Percentiles rank a stretch among this genome's conserved stretches.
Evolutionary conservation across 192 early-diverging fungal species (phyloP).

Genomic region (Dissophora globulifera): DNA sequence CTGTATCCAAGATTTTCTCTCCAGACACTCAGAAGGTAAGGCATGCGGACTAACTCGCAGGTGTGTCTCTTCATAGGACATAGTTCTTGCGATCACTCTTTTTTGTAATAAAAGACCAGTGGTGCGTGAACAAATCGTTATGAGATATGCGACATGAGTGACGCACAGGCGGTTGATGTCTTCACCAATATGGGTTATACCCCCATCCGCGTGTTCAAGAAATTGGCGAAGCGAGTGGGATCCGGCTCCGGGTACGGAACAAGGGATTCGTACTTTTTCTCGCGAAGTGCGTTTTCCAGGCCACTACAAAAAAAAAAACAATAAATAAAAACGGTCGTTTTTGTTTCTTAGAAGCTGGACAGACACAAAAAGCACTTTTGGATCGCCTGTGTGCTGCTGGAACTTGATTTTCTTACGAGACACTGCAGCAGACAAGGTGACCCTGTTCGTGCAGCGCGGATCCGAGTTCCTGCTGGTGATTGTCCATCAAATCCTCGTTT

Average conservation of each 20-base stretch:
- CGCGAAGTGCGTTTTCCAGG: slow-evolving; percentile 27
- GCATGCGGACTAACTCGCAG: no score
- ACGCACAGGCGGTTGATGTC: no score
- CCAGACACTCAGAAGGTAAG: no score
- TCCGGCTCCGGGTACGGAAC: slow-evolving; percentile 48
- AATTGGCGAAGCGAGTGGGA: slow-evolving; percentile 36
- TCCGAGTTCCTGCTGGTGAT: slow-evolving; percentile 91
- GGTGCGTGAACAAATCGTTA: no score
- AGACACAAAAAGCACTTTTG: no score
- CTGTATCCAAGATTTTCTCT: no score
- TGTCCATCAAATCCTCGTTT: slow-evolving; percentile 82
- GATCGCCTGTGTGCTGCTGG: no score
- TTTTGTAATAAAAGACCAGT: no score
- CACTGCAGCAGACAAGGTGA: slow-evolving; percentile 61
- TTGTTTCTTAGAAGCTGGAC: not conserved
- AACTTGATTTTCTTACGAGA: slow-evolving; percentile 33
- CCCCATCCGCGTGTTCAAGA: slow-evolving; percentile 51
- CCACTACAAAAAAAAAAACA: slow-evolving; percentile 16
- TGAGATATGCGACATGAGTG: no score
- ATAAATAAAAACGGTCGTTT: not conserved
- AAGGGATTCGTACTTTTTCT: slow-evolving; percentile 23
- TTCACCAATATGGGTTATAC: not conserved
- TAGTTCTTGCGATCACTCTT: no score
- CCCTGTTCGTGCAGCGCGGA: slow-evolving; percentile 65
- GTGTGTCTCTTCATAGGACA: no score